These are phyloP conservation scores for Spongospora subterranea DNA, from an alignment of 208 protist genomes.

Conservation along the genomic window DNA sequence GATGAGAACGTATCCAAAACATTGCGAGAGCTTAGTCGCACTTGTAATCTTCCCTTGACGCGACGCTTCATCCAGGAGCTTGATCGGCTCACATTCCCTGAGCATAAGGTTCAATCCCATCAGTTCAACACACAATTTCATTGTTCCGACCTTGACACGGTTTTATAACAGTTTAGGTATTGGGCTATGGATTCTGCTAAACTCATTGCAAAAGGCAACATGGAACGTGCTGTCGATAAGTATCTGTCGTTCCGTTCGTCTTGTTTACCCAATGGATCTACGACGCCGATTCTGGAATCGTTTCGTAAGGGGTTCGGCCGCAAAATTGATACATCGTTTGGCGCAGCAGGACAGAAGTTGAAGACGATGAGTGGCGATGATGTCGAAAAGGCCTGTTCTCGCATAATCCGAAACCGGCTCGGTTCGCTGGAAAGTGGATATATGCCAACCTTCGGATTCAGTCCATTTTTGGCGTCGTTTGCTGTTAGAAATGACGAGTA, in stretches of 20 bases:
- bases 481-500: background rate
- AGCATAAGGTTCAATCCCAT: slow-evolving; percentile 24
- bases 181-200: background rate
- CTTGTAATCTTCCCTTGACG: background rate
- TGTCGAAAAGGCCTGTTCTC: background rate
- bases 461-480: background rate
- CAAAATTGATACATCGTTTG: slow-evolving; percentile 1
- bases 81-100: slow-evolving; percentile 2
- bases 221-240: background rate
- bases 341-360: background rate
- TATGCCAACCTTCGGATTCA: background rate
- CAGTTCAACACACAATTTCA: no score
- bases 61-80: slow-evolving; percentile 25
- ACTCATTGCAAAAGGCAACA: background rate
- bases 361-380: background rate
- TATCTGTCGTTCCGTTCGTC: background rate
- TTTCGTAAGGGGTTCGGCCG: background rate
- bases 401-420: background rate
- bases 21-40: background rate
- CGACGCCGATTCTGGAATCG: background rate
- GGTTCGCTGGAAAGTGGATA: background rate
- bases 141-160: no score
- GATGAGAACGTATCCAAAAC: no score
- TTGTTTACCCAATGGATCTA: background rate
- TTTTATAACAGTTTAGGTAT: background rate